Evolutionary conservation across 495 filamentous ascomycete species (phyloP).

Genomic region (Podospora pseudocomata): DNA sequence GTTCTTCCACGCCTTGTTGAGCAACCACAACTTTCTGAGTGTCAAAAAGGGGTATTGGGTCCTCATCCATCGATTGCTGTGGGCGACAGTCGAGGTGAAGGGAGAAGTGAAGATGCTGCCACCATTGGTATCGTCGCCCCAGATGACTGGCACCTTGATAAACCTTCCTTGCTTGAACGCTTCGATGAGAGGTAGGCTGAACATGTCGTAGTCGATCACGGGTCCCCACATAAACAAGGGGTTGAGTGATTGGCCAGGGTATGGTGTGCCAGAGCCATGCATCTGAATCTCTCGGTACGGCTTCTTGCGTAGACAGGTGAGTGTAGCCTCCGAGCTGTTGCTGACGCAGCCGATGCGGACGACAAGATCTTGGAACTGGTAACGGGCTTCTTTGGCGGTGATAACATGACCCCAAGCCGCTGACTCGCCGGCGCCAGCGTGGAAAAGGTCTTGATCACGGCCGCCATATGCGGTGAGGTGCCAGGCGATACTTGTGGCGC

Average conservation of each 20-base stretch:
- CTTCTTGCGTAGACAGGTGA: constrained; percentile 56
- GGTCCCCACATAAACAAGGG: constrained; percentile 51
- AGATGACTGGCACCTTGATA: constrained; percentile 65
- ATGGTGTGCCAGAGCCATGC: constrained; percentile 51
- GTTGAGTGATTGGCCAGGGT: constrained; percentile 45
- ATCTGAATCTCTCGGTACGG: constrained; percentile 48
- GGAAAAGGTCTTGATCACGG: constrained; percentile 46
- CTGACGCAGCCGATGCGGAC: constrained; percentile 51
- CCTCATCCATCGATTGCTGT: constrained; percentile 56
- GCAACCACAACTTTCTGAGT: constrained; percentile 46
- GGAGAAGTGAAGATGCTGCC: constrained; percentile 61
- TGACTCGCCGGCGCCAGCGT: constrained; percentile 61
- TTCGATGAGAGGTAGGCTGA: constrained; percentile 56
- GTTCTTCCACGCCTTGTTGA: constrained; percentile 60
- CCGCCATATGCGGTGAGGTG: constrained; percentile 57
- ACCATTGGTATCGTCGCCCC: constrained; percentile 69
- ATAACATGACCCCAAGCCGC: constrained; percentile 62
- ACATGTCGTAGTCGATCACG: constrained; percentile 57
- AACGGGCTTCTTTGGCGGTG: constrained; percentile 58
- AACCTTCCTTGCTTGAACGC: constrained; percentile 58
- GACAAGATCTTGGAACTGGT: constrained; percentile 61
- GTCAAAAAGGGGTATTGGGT: constrained; percentile 62
- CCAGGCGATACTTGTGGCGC: constrained; percentile 60
- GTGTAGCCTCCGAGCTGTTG: constrained; percentile 32
- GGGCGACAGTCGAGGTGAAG: constrained; percentile 40